Base-by-base conservation (phyloP, 331 rosid species). In the Pyrus hybrid region DNA sequence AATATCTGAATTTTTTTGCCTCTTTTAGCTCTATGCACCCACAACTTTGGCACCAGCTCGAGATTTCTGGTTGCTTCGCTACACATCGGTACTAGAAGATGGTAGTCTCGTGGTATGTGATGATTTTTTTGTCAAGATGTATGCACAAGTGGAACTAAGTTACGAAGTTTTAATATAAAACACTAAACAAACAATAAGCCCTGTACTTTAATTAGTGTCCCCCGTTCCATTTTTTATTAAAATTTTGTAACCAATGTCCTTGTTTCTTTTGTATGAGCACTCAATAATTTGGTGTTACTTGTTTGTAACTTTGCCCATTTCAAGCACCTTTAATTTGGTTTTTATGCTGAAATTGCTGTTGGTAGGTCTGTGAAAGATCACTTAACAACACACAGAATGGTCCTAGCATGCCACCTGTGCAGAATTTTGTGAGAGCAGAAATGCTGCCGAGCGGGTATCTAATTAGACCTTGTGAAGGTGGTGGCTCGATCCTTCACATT, bases 21-120 rank as follows among this genome's bases (percentile, higher is more conserved):
- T 72, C 53, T 87, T 83, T 83, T 28, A 94, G 99, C 85, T 94
- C 83, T 94, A 90, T 88, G 96, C 99, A 49, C 99, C 99, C n/a
- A 94, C 99, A 61, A 94, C 99, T 72, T 70, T 94, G 78, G 99
- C 99, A 13, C 99, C 99, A 63, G 97, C 93, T 77, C 99, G 99
- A 47, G 99, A 94, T 83, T 92, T 94, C 85, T 94, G 97, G 99
- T 84, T 94, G 92, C 84, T 94, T 85, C 97, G 97, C 81, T 94
- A 92, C 86, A 92, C 97, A 21, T 94, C 97, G 37, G 87, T 89
- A 81, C 72, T 92, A 90, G 97, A 94, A 84, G 99, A 94, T 60
- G 97, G 97, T 57, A 94, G 99, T 79, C 97, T 94, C 67, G 99
- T 92, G 95, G 98, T 91, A 87, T 25, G 93, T 67, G 17, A 9